Conservation (phyloP, 1,284 basidiomycete species). For the Rhodotorula sp. region DNA sequence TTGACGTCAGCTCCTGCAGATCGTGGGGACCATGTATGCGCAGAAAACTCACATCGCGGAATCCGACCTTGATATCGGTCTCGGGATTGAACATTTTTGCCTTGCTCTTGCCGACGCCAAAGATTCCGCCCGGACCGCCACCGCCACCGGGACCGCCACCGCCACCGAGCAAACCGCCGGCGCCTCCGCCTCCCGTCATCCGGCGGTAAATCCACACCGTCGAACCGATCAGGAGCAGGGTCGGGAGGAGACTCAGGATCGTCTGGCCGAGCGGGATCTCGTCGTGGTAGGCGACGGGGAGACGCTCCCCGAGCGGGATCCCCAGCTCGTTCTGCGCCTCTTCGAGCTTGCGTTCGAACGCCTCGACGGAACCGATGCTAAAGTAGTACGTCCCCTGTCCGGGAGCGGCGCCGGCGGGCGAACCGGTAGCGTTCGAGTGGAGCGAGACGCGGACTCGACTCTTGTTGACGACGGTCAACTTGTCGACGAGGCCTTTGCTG, state of each 20-base stretch:
- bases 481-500: conserved; percentile 91
- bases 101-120: conserved; percentile 93
- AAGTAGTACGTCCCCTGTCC: conserved; percentile 66
- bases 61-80: conserved; percentile 87
- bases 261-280: conserved; percentile 83
- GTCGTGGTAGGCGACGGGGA: conserved; percentile 95
- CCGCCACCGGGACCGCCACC: conserved; percentile 50
- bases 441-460: conserved; percentile 82
- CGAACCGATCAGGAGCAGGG: conserved; percentile 83
- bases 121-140: conserved; percentile 81
- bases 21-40: no score
- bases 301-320: conserved; percentile 86
- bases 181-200: conserved; percentile 52
- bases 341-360: conserved; percentile 91
- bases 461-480: conserved; percentile 88
- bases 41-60: conserved; percentile 61
- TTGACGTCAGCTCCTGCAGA: conserved; percentile 45
- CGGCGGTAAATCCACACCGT: conserved; percentile 86
- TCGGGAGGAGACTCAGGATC: conserved; percentile 88
- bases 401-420: conserved; percentile 14
- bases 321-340: conserved; percentile 89
- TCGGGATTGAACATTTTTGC: conserved; percentile 92
- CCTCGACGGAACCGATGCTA: conserved; percentile 95
- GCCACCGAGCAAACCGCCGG: conserved; percentile 55
- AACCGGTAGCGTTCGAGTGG: conserved; percentile 73